phyloP scores from a whole-genome alignment of 2,329 filamentous ascomycete species.

The Elsinoe fawcettii region DNA sequence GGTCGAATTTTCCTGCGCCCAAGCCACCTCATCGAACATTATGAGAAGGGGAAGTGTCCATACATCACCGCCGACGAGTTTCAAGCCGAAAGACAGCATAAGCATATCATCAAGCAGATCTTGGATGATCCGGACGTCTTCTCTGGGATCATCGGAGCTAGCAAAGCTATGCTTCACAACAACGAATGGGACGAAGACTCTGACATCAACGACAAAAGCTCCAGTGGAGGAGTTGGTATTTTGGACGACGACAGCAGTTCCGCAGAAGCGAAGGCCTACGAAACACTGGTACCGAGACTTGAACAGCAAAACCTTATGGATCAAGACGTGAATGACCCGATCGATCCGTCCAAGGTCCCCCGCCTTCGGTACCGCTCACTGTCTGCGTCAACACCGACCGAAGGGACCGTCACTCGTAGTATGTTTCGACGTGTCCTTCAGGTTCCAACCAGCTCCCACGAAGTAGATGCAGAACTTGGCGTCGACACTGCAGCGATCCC shows the following conservation, averaged over 20 bases:
- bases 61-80: constrained; percentile 39
- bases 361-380: not conserved
- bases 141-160: constrained; percentile 18
- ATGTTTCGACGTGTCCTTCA: not conserved
- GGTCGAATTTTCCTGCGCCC: constrained; percentile 41
- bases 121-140: constrained; percentile 25
- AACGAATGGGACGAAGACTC: constrained; percentile 2
- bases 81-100: constrained; percentile 43
- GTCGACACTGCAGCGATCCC: not conserved
- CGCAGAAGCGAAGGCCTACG: not conserved
- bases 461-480: not conserved
- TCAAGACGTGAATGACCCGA: not conserved
- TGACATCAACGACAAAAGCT: not conserved
- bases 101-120: constrained; percentile 37
- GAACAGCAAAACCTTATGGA: constrained; percentile 14
- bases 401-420: not conserved
- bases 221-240: not conserved
- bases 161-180: constrained; percentile 8
- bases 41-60: constrained; percentile 46
- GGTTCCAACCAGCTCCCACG: not conserved
- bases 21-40: constrained; percentile 44
- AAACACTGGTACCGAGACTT: constrained; percentile 4
- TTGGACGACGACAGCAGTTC: constrained; percentile 7
- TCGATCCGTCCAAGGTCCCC: not conserved
- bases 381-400: too few species aligned